Percentiles rank a stretch among this genome's conserved stretches.
Evolutionary conservation across 148 eudicot species (phyloP).

Genomic region (Diospyros kaki): DNA sequence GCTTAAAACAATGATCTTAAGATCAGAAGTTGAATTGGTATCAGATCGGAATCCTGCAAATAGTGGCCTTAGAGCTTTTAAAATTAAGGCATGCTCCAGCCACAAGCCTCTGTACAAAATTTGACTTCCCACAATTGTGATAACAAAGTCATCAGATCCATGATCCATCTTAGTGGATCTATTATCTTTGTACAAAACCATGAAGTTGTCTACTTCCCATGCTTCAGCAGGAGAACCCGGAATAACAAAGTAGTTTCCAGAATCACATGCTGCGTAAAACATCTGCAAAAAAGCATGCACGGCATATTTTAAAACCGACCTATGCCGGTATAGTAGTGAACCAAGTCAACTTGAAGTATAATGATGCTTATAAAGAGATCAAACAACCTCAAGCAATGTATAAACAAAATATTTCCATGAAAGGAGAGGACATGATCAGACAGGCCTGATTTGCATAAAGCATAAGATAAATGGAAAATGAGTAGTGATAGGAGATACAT

Average conservation of each 20-base stretch:
- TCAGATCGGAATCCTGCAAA: constrained; percentile 39
- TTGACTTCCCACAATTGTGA: constrained; percentile 76
- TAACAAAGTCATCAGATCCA: constrained; percentile 50
- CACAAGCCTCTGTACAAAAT: constrained; percentile 74
- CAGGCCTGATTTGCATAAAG: background rate
- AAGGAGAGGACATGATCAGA: background rate
- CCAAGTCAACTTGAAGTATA: background rate
- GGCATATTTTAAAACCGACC: background rate
- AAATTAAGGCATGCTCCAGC: constrained; percentile 88
- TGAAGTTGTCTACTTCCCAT: constrained; percentile 46
- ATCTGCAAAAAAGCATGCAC: constrained; percentile 39
- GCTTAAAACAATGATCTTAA: constrained; percentile 56
- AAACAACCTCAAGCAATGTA: constrained; percentile 5
- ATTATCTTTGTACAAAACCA: constrained; percentile 26
- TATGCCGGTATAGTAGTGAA: background rate
- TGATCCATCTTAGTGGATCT: constrained; percentile 29
- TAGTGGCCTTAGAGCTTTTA: constrained; percentile 75
- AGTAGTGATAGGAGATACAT: no score
- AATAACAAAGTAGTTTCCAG: constrained; percentile 85
- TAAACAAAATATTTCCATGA: background rate
- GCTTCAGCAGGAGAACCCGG: constrained; percentile 82
- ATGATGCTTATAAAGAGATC: background rate
- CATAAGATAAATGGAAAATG: no score
- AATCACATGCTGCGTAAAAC: constrained; percentile 65
- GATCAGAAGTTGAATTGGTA: constrained; percentile 34